A percentile compares a stretch with the other conserved stretches of the same genome.
phyloP scores from a whole-genome alignment of 257 asterid genomes.

The Haberlea rhodopensis region DNA sequence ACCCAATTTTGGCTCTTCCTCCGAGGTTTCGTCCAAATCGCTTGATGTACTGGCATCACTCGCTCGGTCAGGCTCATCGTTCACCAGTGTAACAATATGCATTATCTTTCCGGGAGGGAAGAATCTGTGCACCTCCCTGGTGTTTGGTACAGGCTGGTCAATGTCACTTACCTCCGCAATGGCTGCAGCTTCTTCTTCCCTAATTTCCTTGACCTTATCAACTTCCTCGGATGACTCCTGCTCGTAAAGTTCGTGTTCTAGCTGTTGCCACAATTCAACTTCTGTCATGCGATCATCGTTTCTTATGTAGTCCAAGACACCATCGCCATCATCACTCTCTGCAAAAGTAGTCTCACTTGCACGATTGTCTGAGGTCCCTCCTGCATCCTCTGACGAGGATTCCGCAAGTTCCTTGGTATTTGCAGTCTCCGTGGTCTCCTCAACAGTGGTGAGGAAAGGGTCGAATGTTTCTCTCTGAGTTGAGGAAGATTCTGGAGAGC shows the following conservation, averaged over 20 bases:
- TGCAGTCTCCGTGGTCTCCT: slow-evolving; percentile 30
- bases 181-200: slow-evolving; percentile 82
- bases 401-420: slow-evolving; percentile 43
- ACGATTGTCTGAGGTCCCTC: slow-evolving; percentile 30
- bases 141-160: slow-evolving; percentile 47
- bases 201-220: slow-evolving; percentile 56
- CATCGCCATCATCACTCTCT: slow-evolving; percentile 40
- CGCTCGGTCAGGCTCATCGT: slow-evolving; percentile 40
- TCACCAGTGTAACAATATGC: slow-evolving; percentile 69
- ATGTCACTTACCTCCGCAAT: slow-evolving; percentile 59
- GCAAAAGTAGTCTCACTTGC: slow-evolving; percentile 31
- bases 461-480: slow-evolving; percentile 40
- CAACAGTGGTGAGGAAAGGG: slow-evolving; percentile 43
- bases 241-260: slow-evolving; percentile 78
- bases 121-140: slow-evolving; percentile 86
- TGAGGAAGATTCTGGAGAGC: slow-evolving; percentile 44
- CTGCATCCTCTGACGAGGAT: slow-evolving; percentile 43
- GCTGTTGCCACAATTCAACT: slow-evolving; percentile 89
- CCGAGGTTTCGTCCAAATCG: slow-evolving; percentile 29
- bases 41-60: slow-evolving; percentile 29
- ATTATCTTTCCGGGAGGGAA: slow-evolving; percentile 82
- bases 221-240: slow-evolving; percentile 41
- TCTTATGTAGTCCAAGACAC: slow-evolving; percentile 39
- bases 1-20: slow-evolving; percentile 46
- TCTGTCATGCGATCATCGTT: slow-evolving; percentile 77